Base-by-base conservation (phyloP, 202 grass and related monocot species). In the Setaria viridis region DNA sequence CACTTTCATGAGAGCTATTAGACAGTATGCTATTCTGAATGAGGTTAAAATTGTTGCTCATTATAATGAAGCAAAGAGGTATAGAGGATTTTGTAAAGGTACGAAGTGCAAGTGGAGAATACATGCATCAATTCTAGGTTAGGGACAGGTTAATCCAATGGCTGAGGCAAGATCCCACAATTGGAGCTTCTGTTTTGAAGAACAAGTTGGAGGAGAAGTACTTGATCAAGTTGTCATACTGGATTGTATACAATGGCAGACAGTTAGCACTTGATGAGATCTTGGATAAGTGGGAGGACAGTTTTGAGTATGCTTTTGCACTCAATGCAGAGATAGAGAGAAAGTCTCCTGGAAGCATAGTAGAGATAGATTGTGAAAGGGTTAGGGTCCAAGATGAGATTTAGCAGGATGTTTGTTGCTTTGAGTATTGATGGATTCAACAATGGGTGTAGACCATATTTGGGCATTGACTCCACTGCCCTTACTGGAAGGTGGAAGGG, bases 391-490 rank as follows among this genome's bases (percentile, higher is more conserved):
- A 73, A 73, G 14, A 37, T 54, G 2, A 74, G 72, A 32, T 37
- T 74, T 11, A 53, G 14, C 14, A 74, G 35, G 49, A 74, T 74
- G 30, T 74, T 74, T 77, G 20, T 78, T 62, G 57, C 51, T 19
- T 76, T 76, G 15, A 76, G 72, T 1, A 41, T 76, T 11, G 51
- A 76, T 57, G 72, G 72, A 6, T 81, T 81, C 34, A 49, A 81
- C 7, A 21, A 43, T 67, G 58, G 79, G n/a, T 87, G 67, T n/a
- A 53, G 34, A 3, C 71, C 86, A 32, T 78, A 83, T 7, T 9
- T 88, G 19, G 86, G 68, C 0, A 48, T 88, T 12, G 86, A 83
- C 35, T 79, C 78, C 3, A 76, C 46, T 35, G 32, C 57, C 5
- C 46, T 88, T 6, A 81, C 42, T 39, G 67, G 67, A 1, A 87